phyloP scores from a whole-genome alignment of 352 stramenopile genomes.

The Globisporangium canariense region DNA sequence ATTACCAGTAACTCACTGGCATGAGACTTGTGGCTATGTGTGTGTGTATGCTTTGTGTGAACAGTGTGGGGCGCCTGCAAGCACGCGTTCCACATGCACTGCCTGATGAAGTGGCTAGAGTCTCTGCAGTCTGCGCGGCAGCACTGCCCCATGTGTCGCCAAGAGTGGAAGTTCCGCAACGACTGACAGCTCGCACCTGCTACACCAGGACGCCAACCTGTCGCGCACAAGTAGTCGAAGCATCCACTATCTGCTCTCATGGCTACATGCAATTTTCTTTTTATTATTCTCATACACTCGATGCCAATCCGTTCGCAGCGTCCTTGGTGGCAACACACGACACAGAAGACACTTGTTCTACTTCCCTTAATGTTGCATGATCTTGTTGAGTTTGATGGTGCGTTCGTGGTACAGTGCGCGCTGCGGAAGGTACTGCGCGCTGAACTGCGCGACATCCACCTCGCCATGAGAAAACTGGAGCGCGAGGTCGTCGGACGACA shows the following conservation, averaged over 20 bases:
- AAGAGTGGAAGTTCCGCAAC: slow-evolving; percentile 85
- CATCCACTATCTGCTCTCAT: neutral
- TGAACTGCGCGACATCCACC: slow-evolving; percentile 64
- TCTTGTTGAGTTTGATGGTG: slow-evolving; percentile 65
- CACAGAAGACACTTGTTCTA: neutral
- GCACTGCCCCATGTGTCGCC: slow-evolving; percentile 88
- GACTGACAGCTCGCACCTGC: slow-evolving; percentile 1
- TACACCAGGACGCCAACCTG: neutral
- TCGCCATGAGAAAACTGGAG: slow-evolving; percentile 72
- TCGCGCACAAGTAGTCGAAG: neutral
- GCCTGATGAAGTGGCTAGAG: slow-evolving; percentile 91
- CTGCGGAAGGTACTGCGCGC: slow-evolving; percentile 58
- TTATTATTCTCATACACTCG: slow-evolving; percentile 9
- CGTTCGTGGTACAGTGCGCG: slow-evolving; percentile 76
- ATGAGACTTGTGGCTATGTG: neutral
- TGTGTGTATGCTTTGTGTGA: neutral
- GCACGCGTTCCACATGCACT: slow-evolving; percentile 93
- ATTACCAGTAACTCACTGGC: neutral
- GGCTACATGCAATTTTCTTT: slow-evolving; percentile 5
- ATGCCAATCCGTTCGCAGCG: neutral
- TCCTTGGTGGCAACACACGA: too few relatives aligned
- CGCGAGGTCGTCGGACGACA: slow-evolving; percentile 66
- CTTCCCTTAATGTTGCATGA: slow-evolving; percentile 30
- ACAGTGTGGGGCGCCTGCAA: slow-evolving; percentile 87
- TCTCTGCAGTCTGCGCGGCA: slow-evolving; percentile 76